phyloP scores from a whole-genome alignment of 805 yeast genomes.

The Wickerhamomyces subpelliculosus region DNA sequence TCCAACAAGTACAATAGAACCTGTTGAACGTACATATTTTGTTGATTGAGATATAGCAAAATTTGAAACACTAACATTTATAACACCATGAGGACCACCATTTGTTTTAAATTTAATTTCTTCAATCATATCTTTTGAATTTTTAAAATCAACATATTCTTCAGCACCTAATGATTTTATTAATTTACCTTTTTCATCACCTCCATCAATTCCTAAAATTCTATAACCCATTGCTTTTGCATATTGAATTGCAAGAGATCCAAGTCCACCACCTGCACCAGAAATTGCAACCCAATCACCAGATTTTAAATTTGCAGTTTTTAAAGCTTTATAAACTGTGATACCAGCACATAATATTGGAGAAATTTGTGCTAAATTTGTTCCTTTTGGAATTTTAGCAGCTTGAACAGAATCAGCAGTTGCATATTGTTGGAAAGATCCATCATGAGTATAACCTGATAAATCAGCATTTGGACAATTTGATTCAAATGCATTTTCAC shows the following conservation, averaged over 20 bases:
- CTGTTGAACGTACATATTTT: conserved; percentile 45
- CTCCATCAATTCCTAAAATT: conserved; percentile 66
- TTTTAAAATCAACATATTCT: conserved; percentile 45
- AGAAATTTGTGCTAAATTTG: conserved; percentile 44
- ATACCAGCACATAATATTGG: conserved; percentile 62
- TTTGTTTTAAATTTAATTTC: conserved; percentile 37
- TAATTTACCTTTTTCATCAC: conserved; percentile 53
- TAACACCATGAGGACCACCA: conserved; percentile 62
- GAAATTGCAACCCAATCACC: conserved; percentile 68
- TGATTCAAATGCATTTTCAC: conserved; percentile 47
- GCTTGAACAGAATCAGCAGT: conserved; percentile 57
- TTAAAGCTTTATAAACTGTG: conserved; percentile 57
- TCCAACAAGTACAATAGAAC: conserved; percentile 51
- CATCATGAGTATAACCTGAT: conserved; percentile 67
- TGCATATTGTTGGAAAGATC: conserved; percentile 54
- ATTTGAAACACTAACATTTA: conserved; percentile 51
- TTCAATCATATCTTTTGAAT: conserved; percentile 38
- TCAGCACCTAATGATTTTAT: conserved; percentile 54
- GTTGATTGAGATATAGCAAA: conserved; percentile 37
- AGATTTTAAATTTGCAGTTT: conserved; percentile 43
- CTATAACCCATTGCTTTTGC: conserved; percentile 67
- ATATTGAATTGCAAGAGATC: conserved; percentile 65
- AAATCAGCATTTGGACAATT: conserved; percentile 61
- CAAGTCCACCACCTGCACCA: conserved; percentile 77
- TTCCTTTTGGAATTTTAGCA: conserved; percentile 45